Percentiles rank a stretch among this genome's conserved stretches.
phyloP scores from a whole-genome alignment of 129 eudicot genomes.

The Pulicaria dysenterica region DNA sequence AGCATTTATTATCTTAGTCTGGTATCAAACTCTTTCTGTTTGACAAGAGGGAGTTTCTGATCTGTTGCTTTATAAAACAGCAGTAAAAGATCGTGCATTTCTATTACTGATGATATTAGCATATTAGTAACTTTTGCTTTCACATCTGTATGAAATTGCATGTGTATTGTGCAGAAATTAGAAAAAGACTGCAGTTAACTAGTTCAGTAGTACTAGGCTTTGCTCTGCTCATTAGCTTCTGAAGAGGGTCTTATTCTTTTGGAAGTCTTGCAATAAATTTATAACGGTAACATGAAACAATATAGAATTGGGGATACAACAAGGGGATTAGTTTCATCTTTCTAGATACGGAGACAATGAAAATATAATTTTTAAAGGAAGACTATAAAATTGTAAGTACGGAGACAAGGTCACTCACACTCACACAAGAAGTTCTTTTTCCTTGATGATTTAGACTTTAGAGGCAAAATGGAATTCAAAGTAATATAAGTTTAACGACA shows the following conservation, averaged over 20 bases:
- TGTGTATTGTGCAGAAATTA: no score
- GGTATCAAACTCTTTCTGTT: slow-evolving; percentile 7
- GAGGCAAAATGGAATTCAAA: not conserved
- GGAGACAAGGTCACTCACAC: not conserved
- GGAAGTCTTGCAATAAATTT: no score
- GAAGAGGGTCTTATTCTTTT: not conserved
- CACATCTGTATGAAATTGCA: slow-evolving; percentile 5
- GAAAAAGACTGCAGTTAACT: not conserved
- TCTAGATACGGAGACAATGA: not conserved
- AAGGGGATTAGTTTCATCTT: no score
- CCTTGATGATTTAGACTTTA: not conserved
- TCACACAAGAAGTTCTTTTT: not conserved
- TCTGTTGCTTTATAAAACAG: not conserved
- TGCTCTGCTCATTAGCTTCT: not conserved
- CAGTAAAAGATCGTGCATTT: slow-evolving; percentile 2
- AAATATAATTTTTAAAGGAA: no score
- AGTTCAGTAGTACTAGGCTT: not conserved
- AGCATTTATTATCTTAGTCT: not conserved
- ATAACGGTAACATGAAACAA: no score
- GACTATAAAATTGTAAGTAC: not conserved
- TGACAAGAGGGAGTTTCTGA: not conserved
- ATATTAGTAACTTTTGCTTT: not conserved
- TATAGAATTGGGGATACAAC: no score
- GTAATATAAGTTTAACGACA: not conserved
- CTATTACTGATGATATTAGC: not conserved